Evolutionary conservation across 805 yeast genomes (phyloP), one percentile per base, ranked within the genome.

Genomic region (Yarrowia sp.): DNA sequence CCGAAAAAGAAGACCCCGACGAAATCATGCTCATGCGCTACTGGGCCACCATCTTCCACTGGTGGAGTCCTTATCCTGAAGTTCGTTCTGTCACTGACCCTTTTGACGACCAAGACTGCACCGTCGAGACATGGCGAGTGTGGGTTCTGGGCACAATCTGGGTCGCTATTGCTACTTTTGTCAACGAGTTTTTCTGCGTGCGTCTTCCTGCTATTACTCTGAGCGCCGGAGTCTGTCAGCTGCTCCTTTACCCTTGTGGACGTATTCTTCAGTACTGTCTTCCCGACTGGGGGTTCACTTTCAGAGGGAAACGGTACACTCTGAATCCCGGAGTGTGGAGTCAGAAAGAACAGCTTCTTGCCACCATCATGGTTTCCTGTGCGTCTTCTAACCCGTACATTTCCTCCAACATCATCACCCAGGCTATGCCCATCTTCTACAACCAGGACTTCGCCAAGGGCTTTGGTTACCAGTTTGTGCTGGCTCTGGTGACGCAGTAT

Each of bases 331-430:
- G n/a, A n/a, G n/a, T n/a, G n/a, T n/a, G n/a, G n/a, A n/a, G n/a
- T n/a, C n/a, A n/a, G 86, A 86, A 86, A 69, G 90, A 87, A 70
- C 90, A 86, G 72, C 84, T 85, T 85, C 78, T 87, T 66, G 77
- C 87, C 1, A 83, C 90, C 1, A 64, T 75, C 19, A 68, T 72
- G 32, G 71, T 71, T 66, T 67, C 70, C 17, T 73, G 73, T 10
- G 52, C 73, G 0, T 67, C 67, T 9, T 70, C 72, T 1, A 64
- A 68, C 12, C 73, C 75, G 2, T 72, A 71, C 51, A 66, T 73
- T 1, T 59, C 68, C 32, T 64, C 49, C 12, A 66, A 67, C 58
- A 62, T 68, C 30, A 30, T 69, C 24, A 69, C 67, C 1, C 72
- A 69, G 69, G 74, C 56, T 74, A 75, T 63, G 67, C 78, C 49